Percentiles rank a stretch among this genome's conserved stretches.
Evolutionary conservation across 1,284 basidiomycete genomes (phyloP).

Genomic region (Ganoderma lucidum): DNA sequence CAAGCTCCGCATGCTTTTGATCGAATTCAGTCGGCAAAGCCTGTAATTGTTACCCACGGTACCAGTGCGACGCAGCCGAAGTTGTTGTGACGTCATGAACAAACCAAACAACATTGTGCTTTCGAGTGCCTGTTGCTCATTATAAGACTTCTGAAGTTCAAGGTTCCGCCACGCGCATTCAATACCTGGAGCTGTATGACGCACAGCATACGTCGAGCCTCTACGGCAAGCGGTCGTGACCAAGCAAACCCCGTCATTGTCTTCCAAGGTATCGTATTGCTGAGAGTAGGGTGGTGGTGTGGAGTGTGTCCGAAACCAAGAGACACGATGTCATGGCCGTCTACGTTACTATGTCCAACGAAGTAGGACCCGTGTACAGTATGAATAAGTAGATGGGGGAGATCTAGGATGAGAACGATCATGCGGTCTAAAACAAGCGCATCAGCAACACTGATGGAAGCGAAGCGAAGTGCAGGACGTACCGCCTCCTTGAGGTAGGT

Average conservation of each 20-base stretch:
- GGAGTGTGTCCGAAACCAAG: constrained; percentile 12
- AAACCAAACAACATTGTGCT: too few relatives aligned
- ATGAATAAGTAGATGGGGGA: constrained; percentile 23
- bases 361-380: constrained; percentile 27
- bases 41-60: too few relatives aligned
- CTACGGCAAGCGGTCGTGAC: not conserved
- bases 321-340: constrained; percentile 34
- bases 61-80: too few relatives aligned
- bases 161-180: not conserved
- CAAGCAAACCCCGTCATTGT: not conserved
- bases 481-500: constrained; percentile 80
- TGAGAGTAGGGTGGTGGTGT: constrained; percentile 18
- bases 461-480: constrained; percentile 32
- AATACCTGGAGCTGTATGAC: not conserved
- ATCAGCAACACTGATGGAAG: not conserved
- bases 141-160: not conserved
- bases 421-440: constrained; percentile 31
- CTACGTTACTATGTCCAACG: constrained; percentile 38
- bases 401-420: constrained; percentile 19
- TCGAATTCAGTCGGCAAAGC: not conserved
- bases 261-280: constrained; percentile 29
- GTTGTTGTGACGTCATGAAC: too few relatives aligned
- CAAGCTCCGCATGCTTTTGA: not conserved
- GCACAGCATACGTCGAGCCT: not conserved
- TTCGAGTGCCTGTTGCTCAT: too few relatives aligned